phyloP scores from a whole-genome alignment of 306 rosid genomes.

The Echinosophora koreensis region DNA sequence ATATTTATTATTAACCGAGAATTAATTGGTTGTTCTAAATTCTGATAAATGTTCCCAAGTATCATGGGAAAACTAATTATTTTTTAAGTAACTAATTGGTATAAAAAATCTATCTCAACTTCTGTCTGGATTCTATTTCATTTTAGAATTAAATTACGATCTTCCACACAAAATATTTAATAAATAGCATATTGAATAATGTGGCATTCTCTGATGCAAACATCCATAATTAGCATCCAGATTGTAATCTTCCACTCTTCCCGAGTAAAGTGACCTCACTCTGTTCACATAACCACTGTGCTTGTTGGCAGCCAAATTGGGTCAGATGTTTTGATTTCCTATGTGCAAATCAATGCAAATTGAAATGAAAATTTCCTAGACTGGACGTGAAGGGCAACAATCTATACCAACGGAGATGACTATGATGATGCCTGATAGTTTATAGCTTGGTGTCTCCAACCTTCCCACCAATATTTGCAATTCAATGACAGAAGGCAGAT shows the following conservation, averaged over 20 bases:
- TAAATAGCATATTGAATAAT: slow-evolving; percentile 14
- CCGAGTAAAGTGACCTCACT: background rate
- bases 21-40: slow-evolving; percentile 13
- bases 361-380: slow-evolving; percentile 10
- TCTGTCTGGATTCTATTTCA: slow-evolving; percentile 16
- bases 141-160: slow-evolving; percentile 32
- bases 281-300: slow-evolving; percentile 21
- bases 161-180: slow-evolving; percentile 6
- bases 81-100: slow-evolving; percentile 1
- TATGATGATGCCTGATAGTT: slow-evolving; percentile 87
- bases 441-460: slow-evolving; percentile 91
- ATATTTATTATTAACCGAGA: slow-evolving; percentile 23
- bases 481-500: slow-evolving; percentile 44
- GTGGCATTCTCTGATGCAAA: slow-evolving; percentile 26
- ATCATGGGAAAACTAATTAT: slow-evolving; percentile 13
- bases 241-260: slow-evolving; percentile 13
- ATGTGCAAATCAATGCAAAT: slow-evolving; percentile 37
- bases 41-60: background rate
- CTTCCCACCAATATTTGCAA: slow-evolving; percentile 58
- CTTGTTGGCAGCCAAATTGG: slow-evolving; percentile 1
- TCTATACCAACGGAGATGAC: slow-evolving; percentile 75
- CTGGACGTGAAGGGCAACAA: slow-evolving; percentile 18
- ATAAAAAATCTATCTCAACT: slow-evolving; percentile 19
- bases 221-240: slow-evolving; percentile 16
- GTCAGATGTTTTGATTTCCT: slow-evolving; percentile 19